These are phyloP conservation scores for Colletotrichum orbiculare DNA, from an alignment of 2,329 filamentous ascomycete genomes.

Conservation along the genomic window DNA sequence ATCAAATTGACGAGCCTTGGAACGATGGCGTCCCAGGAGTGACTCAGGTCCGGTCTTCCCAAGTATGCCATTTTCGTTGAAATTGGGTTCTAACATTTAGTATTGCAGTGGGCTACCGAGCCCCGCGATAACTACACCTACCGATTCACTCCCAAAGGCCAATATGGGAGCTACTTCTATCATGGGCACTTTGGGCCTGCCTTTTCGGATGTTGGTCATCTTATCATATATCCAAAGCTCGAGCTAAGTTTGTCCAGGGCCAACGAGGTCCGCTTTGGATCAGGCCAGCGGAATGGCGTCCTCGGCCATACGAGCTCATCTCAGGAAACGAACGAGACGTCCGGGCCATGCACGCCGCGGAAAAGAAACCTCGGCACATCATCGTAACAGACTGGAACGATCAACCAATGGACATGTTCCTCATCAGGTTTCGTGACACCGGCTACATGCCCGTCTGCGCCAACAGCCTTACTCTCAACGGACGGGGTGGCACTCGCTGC, in stretches of 20 bases:
- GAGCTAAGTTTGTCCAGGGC: neutral
- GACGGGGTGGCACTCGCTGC: constrained; percentile 13
- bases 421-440: constrained; percentile 25
- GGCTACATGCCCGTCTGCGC: constrained; percentile 26
- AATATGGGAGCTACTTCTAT: constrained; percentile 13
- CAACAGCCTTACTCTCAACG: constrained; percentile 24
- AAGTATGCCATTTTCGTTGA: too few relatives aligned
- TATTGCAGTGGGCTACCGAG: too few relatives aligned
- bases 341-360: constrained; percentile 15
- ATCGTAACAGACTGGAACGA: constrained; percentile 28
- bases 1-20: constrained; percentile 27
- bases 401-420: constrained; percentile 25
- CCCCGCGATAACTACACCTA: too few relatives aligned
- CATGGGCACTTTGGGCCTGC: constrained; percentile 24
- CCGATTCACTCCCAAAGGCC: too few relatives aligned
- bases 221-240: neutral
- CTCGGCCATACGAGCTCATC: constrained; percentile 19
- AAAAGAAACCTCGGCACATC: constrained; percentile 11
- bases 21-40: constrained; percentile 27
- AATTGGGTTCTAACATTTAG: too few relatives aligned
- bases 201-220: constrained; percentile 18
- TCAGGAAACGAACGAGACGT: constrained; percentile 3
- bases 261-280: constrained; percentile 23
- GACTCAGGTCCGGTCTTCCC: constrained; percentile 6
- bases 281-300: constrained; percentile 18